A percentile compares a stretch with the other conserved stretches of the same genome.
phyloP scores from a whole-genome alignment of 352 stramenopile species.

The Phytophthora hybrid region DNA sequence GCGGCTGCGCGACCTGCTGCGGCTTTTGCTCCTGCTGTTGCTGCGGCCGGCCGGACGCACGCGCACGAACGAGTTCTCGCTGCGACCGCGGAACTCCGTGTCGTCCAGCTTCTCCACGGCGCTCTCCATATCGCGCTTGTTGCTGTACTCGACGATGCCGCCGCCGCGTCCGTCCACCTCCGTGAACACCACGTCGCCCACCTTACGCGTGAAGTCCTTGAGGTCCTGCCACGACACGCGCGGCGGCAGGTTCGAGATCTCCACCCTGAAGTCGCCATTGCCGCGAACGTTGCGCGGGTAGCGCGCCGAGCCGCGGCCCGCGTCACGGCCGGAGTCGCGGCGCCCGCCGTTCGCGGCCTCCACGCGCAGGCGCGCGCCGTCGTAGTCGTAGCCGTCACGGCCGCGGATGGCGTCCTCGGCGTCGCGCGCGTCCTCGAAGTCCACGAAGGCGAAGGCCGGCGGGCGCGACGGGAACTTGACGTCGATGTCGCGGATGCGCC shows the following conservation, averaged over 20 bases:
- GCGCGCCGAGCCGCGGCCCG: slow-evolving; percentile 23
- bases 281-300: slow-evolving; percentile 62
- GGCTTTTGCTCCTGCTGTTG: slow-evolving; percentile 49
- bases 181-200: slow-evolving; percentile 70
- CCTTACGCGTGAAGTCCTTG: slow-evolving; percentile 75
- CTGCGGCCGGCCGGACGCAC: slow-evolving; percentile 44
- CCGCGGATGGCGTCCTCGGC: slow-evolving; percentile 70
- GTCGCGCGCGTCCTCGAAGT: slow-evolving; percentile 77
- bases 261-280: slow-evolving; percentile 61
- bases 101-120: slow-evolving; percentile 76
- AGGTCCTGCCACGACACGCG: slow-evolving; percentile 74
- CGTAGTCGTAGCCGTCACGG: slow-evolving; percentile 64
- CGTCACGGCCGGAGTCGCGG: slow-evolving; percentile 21
- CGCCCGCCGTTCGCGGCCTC: slow-evolving; percentile 56
- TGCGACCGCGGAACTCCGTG: slow-evolving; percentile 62
- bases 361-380: slow-evolving; percentile 65
- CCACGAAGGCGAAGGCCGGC: slow-evolving; percentile 72
- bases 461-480: slow-evolving; percentile 78
- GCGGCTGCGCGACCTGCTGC: slow-evolving; percentile 52
- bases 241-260: slow-evolving; percentile 63
- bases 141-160: slow-evolving; percentile 76
- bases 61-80: slow-evolving; percentile 60
- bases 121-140: slow-evolving; percentile 76
- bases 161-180: slow-evolving; percentile 75
- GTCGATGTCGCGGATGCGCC: slow-evolving; percentile 67